Evolutionary conservation across 2,329 filamentous ascomycete genomes (phyloP).

Genomic region (Lecanosticta acicola): DNA sequence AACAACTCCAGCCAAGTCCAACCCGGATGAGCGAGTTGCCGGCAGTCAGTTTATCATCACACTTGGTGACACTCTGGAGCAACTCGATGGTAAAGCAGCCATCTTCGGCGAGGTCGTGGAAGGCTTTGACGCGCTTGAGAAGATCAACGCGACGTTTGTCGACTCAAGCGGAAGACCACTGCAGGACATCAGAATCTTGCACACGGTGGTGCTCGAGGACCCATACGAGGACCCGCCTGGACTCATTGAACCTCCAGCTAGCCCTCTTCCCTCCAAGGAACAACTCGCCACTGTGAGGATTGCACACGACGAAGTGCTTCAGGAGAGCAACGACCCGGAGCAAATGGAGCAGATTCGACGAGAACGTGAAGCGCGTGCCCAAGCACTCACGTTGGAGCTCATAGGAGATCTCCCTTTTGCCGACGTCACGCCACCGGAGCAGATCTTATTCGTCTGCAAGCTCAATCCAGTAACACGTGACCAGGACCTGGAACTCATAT

Average conservation of each 20-base stretch:
- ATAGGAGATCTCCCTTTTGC: constrained; percentile 96
- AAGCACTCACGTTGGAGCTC: constrained; percentile 93
- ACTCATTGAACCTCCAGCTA: constrained; percentile 69
- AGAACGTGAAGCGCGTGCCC: constrained; percentile 85
- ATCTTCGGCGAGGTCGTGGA: constrained; percentile 95
- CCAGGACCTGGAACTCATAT: constrained; percentile 90
- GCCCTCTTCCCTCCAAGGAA: constrained; percentile 73
- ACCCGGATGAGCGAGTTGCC: constrained; percentile 76
- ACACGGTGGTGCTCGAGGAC: constrained; percentile 87
- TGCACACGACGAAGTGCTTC: constrained; percentile 76
- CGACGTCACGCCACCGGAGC: constrained; percentile 94
- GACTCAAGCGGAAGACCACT: constrained; percentile 81
- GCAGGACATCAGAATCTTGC: constrained; percentile 90
- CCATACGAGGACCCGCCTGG: constrained; percentile 78
- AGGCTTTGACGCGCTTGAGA: constrained; percentile 88
- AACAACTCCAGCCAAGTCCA: constrained; percentile 68
- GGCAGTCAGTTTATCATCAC: constrained; percentile 94
- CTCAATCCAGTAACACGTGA: constrained; percentile 94
- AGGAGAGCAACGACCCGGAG: constrained; percentile 74
- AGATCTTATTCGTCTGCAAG: constrained; percentile 97
- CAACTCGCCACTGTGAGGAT: constrained; percentile 91
- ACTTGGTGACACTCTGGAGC: constrained; percentile 81
- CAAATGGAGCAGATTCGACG: constrained; percentile 71
- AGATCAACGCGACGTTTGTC: constrained; percentile 83
- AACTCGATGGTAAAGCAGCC: constrained; percentile 85